Evolutionary conservation across 768 basidiomycete genomes (phyloP).

Genomic region (Rubroboletus satanas): DNA sequence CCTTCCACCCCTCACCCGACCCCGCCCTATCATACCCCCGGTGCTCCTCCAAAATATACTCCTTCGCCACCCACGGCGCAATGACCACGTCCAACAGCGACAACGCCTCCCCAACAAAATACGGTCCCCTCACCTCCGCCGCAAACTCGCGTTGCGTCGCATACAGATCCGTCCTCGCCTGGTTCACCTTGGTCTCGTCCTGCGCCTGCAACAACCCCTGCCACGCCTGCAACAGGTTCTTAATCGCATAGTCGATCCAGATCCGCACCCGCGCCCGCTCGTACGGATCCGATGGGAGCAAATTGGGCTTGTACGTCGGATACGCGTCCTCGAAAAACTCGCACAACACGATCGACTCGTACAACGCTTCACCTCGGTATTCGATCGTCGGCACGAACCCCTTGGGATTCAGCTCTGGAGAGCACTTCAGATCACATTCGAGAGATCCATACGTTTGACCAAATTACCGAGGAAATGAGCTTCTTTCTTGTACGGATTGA

Average conservation of each 20-base stretch:
- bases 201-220: slow-evolving; percentile 44
- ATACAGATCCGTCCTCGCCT: slow-evolving; percentile 37
- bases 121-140: slow-evolving; percentile 44
- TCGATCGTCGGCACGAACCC: slow-evolving; percentile 64
- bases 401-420: slow-evolving; percentile 56
- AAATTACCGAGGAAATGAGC: slow-evolving; percentile 45
- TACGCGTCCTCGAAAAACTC: slow-evolving; percentile 68
- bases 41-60: slow-evolving; percentile 47
- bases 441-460: too few species aligned
- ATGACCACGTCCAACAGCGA: slow-evolving; percentile 50
- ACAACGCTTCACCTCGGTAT: slow-evolving; percentile 48
- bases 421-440: too few species aligned
- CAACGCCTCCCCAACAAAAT: slow-evolving; percentile 54
- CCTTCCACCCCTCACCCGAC: slow-evolving; percentile 42
- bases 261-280: slow-evolving; percentile 51
- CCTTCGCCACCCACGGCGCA: slow-evolving; percentile 53
- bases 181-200: slow-evolving; percentile 35
- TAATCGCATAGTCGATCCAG: slow-evolving; percentile 54
- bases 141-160: slow-evolving; percentile 35
- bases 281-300: slow-evolving; percentile 52
- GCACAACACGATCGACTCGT: slow-evolving; percentile 61
- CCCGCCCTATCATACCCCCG: slow-evolving; percentile 43
- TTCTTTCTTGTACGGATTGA: slow-evolving; percentile 70
- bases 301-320: slow-evolving; percentile 35
- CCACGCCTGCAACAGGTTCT: slow-evolving; percentile 49